Percentiles rank a stretch among this genome's conserved stretches.
phyloP scores from a whole-genome alignment of 1,139 yeast genomes.

The Tardiomyces digboiensis region DNA sequence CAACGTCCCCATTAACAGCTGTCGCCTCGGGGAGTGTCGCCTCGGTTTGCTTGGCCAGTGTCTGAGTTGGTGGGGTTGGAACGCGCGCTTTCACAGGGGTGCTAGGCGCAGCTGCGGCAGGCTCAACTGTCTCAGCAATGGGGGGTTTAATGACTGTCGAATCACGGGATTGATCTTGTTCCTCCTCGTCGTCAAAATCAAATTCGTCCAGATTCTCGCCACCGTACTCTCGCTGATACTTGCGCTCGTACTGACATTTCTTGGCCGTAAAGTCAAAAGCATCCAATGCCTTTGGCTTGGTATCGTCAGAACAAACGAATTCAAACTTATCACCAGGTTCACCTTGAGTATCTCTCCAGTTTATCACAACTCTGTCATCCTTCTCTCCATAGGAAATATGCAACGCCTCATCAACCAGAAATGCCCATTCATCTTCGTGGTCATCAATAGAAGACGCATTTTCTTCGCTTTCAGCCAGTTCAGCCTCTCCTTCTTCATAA shows the following conservation, averaged over 20 bases:
- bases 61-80: constrained; percentile 3
- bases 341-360: constrained; percentile 80
- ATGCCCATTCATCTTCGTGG: constrained; percentile 54
- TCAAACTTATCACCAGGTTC: constrained; percentile 84
- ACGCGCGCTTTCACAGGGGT: constrained; percentile 5
- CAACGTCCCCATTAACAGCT: constrained; percentile 10
- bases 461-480: constrained; percentile 45
- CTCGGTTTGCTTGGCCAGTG: constrained; percentile 9
- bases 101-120: constrained; percentile 1
- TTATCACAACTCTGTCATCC: constrained; percentile 43
- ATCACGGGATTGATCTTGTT: too few species aligned
- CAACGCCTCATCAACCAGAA: constrained; percentile 56
- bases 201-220: constrained; percentile 50
- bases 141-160: constrained; percentile 7
- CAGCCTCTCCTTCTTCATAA: constrained; percentile 56
- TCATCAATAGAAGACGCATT: constrained; percentile 42
- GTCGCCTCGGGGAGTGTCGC: constrained; percentile 4
- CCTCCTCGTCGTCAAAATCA: constrained; percentile 26
- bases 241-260: constrained; percentile 69
- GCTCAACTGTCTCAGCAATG: constrained; percentile 5
- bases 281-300: constrained; percentile 47
- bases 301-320: constrained; percentile 61
- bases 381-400: constrained; percentile 36
- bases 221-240: constrained; percentile 52
- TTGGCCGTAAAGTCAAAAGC: constrained; percentile 54